These are phyloP conservation scores for Ophiostoma montium DNA, from an alignment of 2,329 filamentous ascomycete species.

Conservation along the genomic window DNA sequence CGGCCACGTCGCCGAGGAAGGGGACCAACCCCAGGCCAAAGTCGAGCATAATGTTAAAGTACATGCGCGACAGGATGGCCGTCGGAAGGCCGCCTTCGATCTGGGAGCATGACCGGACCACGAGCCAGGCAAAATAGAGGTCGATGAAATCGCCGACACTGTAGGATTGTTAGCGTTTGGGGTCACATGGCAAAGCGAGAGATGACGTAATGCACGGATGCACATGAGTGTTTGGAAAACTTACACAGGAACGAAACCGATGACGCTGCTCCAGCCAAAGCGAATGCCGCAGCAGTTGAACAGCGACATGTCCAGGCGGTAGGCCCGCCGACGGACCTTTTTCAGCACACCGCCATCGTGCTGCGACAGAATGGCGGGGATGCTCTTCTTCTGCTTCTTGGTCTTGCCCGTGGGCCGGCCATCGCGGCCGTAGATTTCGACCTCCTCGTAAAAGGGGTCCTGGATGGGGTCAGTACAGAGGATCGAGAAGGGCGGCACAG, in stretches of 20 bases:
- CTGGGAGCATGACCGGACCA: conserved; percentile 57
- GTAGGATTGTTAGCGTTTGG: conserved; percentile 11
- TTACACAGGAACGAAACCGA: conserved; percentile 71
- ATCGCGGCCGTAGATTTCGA: conserved; percentile 57
- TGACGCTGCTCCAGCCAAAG: conserved; percentile 80
- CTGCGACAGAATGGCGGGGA: conserved; percentile 68
- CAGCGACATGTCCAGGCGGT: conserved; percentile 70
- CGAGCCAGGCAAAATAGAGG: conserved; percentile 56
- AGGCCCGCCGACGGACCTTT: conserved; percentile 72
- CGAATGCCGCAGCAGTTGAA: conserved; percentile 70
- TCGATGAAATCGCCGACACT: conserved; percentile 67
- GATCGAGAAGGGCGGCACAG: not conserved
- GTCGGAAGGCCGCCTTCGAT: conserved; percentile 63
- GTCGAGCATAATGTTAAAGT: conserved; percentile 64
- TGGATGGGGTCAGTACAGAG: conserved; percentile 22
- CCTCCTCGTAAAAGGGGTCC: conserved; percentile 83
- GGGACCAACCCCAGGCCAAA: conserved; percentile 62
- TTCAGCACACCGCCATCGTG: conserved; percentile 74
- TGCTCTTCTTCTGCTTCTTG: conserved; percentile 74
- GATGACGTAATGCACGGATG: not conserved
- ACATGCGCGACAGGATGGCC: conserved; percentile 53
- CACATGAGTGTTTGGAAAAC: no score
- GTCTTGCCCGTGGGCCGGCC: conserved; percentile 53
- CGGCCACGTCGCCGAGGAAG: conserved; percentile 60
- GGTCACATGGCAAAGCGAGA: not conserved